phyloP scores from a whole-genome alignment of 768 basidiomycete species.

The Podaxis sp. region DNA sequence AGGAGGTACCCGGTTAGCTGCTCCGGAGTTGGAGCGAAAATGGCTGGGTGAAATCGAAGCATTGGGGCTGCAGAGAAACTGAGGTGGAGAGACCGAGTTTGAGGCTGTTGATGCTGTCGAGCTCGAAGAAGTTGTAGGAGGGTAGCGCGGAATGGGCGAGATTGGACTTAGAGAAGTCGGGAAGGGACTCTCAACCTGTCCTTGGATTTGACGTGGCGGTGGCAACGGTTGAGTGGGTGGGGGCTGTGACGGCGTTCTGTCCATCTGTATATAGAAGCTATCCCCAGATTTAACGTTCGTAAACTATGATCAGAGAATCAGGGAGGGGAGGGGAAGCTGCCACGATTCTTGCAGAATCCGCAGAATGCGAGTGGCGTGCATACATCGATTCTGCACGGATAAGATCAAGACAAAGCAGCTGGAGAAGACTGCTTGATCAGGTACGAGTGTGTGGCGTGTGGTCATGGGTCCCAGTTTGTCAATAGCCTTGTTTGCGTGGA shows the following conservation, averaged over 20 bases:
- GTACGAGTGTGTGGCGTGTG: not conserved
- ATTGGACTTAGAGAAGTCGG: not conserved
- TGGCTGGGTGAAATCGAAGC: not conserved
- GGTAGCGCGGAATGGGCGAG: not conserved
- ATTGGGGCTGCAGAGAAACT: not conserved
- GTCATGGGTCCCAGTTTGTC: slow-evolving; percentile 5
- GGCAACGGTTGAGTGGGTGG: not conserved
- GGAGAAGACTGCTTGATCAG: not conserved
- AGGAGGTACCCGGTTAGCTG: not conserved
- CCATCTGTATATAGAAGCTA: not conserved
- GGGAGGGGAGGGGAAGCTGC: not conserved
- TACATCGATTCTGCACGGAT: not conserved
- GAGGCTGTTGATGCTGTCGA: not conserved
- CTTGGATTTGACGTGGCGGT: not conserved
- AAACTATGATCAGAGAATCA: not conserved
- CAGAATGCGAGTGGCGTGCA: not conserved
- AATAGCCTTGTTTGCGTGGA: not conserved
- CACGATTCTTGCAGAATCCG: not conserved
- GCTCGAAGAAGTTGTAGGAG: not conserved
- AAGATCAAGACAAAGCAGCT: not conserved
- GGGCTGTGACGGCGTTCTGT: not conserved
- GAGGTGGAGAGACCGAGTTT: not conserved
- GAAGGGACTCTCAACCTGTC: not conserved
- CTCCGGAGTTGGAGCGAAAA: not conserved
- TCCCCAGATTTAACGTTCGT: not conserved